Evolutionary conservation across 331 rosid genomes (phyloP).

Genomic region (Stylosanthes scabra): DNA sequence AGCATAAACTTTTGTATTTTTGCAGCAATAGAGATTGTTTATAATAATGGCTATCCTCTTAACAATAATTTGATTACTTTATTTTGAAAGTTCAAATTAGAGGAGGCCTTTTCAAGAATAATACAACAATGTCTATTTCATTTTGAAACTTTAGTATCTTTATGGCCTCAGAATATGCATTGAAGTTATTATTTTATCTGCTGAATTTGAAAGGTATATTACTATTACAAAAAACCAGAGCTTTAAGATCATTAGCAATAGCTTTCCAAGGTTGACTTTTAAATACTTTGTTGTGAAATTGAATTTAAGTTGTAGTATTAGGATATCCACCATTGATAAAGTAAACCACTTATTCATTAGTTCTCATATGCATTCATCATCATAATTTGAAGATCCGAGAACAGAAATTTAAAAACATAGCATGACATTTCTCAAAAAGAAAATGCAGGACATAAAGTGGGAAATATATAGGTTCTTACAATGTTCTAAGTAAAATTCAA

Average conservation of each 20-base stretch:
- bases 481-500: constrained; percentile 13
- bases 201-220: background rate
- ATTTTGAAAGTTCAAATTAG: background rate
- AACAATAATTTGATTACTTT: background rate
- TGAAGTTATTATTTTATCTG: background rate
- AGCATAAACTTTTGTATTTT: background rate
- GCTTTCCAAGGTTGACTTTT: background rate
- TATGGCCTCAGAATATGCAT: background rate
- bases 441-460: background rate
- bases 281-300: background rate
- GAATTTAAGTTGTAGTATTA: background rate
- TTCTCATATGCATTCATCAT: constrained; percentile 35
- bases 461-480: constrained; percentile 17
- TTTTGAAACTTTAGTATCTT: background rate
- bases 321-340: no score
- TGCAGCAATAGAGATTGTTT: constrained; percentile 4
- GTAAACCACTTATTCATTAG: constrained; percentile 34
- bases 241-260: background rate
- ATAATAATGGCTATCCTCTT: background rate
- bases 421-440: constrained; percentile 2
- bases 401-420: constrained; percentile 21
- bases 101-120: background rate
- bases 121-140: background rate
- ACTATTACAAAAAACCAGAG: background rate
- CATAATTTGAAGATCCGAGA: constrained; percentile 29